A percentile compares a stretch with the other conserved stretches of the same genome.
These are phyloP conservation scores for Leccinellum rugosiceps DNA, from an alignment of 768 basidiomycete species.

Conservation along the genomic window DNA sequence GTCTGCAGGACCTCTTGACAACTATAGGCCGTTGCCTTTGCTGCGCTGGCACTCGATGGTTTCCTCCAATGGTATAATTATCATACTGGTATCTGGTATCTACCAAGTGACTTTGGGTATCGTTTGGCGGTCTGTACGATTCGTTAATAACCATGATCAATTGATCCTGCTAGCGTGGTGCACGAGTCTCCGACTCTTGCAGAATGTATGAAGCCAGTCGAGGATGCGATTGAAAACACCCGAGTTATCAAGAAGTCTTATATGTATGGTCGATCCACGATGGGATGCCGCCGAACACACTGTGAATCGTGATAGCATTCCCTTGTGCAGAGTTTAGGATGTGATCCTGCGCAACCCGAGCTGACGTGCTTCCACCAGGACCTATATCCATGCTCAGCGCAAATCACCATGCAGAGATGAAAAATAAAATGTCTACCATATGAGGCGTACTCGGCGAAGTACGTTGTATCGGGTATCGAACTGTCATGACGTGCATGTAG, in stretches of 20 bases:
- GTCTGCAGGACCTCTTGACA: too few relatives aligned
- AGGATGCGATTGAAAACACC: neutral
- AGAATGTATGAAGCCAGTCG: neutral
- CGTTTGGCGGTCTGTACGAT: too few relatives aligned
- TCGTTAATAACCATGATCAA: too few relatives aligned
- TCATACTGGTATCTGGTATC: too few relatives aligned
- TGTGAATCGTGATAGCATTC: neutral
- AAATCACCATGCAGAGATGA: neutral
- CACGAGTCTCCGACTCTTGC: too few relatives aligned
- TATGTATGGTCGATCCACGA: neutral
- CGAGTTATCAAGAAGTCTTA: neutral
- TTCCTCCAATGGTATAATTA: too few relatives aligned
- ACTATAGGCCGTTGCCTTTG: too few relatives aligned
- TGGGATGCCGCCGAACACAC: neutral
- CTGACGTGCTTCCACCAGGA: neutral
- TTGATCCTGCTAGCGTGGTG: too few relatives aligned
- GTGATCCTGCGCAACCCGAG: neutral
- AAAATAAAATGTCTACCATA: neutral
- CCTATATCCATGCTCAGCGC: neutral
- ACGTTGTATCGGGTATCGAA: neutral
- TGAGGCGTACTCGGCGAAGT: neutral
- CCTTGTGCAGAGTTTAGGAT: neutral
- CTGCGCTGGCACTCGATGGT: too few relatives aligned
- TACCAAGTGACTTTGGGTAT: too few relatives aligned
- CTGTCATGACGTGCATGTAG: neutral